Percentiles rank a stretch among this genome's conserved stretches.
These are phyloP conservation scores for Basidiobolus meristosporus DNA, from an alignment of 371 early-diverging fungal species.

Conservation along the genomic window DNA sequence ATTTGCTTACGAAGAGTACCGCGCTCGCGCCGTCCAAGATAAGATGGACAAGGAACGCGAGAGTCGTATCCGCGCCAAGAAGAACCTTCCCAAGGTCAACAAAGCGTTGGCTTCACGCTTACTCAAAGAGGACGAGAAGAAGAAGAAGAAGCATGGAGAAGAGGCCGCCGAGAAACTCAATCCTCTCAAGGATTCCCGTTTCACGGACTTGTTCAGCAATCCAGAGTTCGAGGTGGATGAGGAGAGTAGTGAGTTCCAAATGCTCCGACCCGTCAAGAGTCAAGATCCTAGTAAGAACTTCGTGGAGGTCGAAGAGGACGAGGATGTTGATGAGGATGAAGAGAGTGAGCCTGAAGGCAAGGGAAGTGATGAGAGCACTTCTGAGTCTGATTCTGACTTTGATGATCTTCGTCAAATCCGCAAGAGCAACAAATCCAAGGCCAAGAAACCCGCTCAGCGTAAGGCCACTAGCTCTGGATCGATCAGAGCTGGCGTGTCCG, in stretches of 20 bases:
- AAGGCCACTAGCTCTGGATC: no score
- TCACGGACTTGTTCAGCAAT: conserved; percentile 75
- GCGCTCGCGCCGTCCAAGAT: conserved; percentile 48
- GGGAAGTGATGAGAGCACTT: conserved; percentile 5
- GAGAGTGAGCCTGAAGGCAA: conserved; percentile 6
- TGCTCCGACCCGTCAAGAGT: conserved; percentile 45
- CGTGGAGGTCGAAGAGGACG: background rate
- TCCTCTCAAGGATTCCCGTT: conserved; percentile 73
- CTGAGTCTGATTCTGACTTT: no score
- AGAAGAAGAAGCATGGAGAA: conserved; percentile 22
- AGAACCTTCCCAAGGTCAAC: conserved; percentile 83
- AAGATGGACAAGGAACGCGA: conserved; percentile 70
- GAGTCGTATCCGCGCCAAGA: conserved; percentile 75
- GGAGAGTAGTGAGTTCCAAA: conserved; percentile 58
- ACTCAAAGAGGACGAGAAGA: conserved; percentile 10
- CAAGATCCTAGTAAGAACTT: background rate
- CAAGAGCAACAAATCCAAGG: no score
- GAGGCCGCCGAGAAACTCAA: conserved; percentile 16
- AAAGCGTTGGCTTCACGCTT: conserved; percentile 59
- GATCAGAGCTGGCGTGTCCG: no score
- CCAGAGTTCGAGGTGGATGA: conserved; percentile 88
- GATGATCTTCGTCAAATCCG: no score
- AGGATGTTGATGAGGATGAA: conserved; percentile 1
- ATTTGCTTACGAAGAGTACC: conserved; percentile 89
- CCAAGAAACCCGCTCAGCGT: no score